Evolutionary conservation across 306 rosid species (phyloP).

Genomic region (Quercus alba): DNA sequence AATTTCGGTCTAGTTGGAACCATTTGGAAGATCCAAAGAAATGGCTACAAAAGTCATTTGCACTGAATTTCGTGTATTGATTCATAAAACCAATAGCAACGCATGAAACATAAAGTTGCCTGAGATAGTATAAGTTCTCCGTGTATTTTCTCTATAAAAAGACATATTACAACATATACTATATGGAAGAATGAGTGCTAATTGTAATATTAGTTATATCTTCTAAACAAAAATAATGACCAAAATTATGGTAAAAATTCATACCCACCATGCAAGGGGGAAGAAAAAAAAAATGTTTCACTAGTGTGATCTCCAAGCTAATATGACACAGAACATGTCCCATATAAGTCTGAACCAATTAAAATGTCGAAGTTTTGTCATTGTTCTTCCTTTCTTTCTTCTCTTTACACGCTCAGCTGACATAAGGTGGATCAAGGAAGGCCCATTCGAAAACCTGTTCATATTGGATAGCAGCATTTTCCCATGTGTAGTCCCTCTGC

Average conservation of each 20-base stretch:
- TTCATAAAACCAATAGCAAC: no score
- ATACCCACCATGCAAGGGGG: not conserved
- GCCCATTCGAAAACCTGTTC: constrained; percentile 80
- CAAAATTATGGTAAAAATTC: not conserved
- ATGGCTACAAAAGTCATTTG: not conserved
- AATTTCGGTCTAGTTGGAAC: not conserved
- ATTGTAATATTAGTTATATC: not conserved
- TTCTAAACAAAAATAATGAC: not conserved
- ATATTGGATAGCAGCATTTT: constrained; percentile 64
- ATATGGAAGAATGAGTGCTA: not conserved
- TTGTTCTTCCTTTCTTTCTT: not conserved
- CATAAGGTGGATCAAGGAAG: constrained; percentile 60
- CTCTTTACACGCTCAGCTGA: constrained; percentile 26
- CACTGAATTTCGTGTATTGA: not conserved
- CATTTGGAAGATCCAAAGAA: not conserved
- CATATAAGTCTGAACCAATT: not conserved
- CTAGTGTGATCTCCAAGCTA: not conserved
- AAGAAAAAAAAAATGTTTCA: not conserved
- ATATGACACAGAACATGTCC: not conserved
- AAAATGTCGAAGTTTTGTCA: not conserved
- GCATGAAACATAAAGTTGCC: no score
- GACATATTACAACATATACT: not conserved
- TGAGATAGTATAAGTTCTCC: no score
- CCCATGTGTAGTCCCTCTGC: constrained; percentile 74
- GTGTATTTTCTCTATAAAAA: not conserved